Base-by-base conservation (phyloP, 2,329 filamentous ascomycete species). In the Cladosporium sp. region DNA sequence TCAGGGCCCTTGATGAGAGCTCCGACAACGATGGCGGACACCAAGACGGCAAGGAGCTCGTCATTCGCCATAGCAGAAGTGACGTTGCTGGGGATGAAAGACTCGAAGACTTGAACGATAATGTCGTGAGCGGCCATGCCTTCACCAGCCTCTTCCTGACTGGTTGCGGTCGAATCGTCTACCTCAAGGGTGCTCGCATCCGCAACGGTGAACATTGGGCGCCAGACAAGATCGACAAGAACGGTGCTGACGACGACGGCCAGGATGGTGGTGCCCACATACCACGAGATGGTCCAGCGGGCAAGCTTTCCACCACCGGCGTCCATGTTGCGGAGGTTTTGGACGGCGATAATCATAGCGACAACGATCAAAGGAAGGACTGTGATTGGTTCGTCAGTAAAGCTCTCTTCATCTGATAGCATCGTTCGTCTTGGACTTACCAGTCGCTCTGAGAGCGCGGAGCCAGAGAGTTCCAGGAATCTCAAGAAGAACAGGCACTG, bases 391-490 rank as follows among this genome's bases (percentile, higher is more conserved):
- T 33, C 7, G 33, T 29, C 12, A 8, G 16, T 27, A 9, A 27
- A 9, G 22, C 9, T 27, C 22, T 4, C 9, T 27, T 9, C 4
- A 27, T 5, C 5, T 5, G 4, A 9, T 27, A 27, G n/a, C 32
- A 7, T 19, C 7, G 15, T 33, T 59, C 74, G n/a, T 46, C 22
- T 20, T 8, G 20, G 30, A 33, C 45, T 40, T 7, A 48, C 74
- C 73, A 11, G 75, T 71, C 16, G 74, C 74, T 50, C 72, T 70
- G 16, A 79, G 65, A 16, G 72, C 69, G 2, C 77, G 67, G 49
- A 79, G 55, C 76, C 76, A 79, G 3, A 78, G 65, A 9, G 64
- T 64, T 25, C 76, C 76, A 1, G 73, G 74, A 50, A 78, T 77
- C 5, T 63, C 68, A n/a, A 76, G 59, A 40, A 78, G 59, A 1